Conservation (phyloP, 1,284 basidiomycete genomes). For the Pterulicium gracile region DNA sequence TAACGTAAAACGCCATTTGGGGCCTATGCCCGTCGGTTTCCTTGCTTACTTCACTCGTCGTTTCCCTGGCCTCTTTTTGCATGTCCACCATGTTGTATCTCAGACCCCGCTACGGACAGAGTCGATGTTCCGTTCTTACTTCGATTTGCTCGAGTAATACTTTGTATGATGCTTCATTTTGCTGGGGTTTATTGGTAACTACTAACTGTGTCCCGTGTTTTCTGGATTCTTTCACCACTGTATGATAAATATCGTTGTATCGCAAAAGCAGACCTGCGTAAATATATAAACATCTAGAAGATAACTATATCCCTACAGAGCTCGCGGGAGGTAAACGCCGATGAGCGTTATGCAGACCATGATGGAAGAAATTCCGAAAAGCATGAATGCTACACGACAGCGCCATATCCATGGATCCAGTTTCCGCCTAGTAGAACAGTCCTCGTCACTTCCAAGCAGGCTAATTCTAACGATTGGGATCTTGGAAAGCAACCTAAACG, state of each 20-base stretch:
- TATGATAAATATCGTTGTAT: neutral
- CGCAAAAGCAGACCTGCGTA: neutral
- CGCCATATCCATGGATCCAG: neutral
- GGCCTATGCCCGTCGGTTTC: conserved; percentile 88
- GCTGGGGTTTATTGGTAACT: conserved; percentile 4
- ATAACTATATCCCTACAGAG: no score
- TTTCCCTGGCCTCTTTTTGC: conserved; percentile 87
- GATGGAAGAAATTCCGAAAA: neutral
- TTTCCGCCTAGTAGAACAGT: neutral
- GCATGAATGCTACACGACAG: neutral
- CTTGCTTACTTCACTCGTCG: conserved; percentile 85
- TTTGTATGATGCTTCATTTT: neutral
- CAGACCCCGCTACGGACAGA: conserved; percentile 60
- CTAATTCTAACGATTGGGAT: neutral
- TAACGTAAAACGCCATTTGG: conserved; percentile 78
- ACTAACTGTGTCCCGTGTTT: no score
- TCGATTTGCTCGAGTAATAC: conserved; percentile 50
- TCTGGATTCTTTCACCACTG: neutral
- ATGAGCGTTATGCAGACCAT: neutral
- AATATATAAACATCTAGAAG: neutral
- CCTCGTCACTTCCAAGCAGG: neutral
- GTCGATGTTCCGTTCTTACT: conserved; percentile 81
- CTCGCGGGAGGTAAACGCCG: neutral
- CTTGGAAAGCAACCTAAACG: neutral
- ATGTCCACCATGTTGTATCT: conserved; percentile 78